Evolutionary conservation across 495 filamentous ascomycete species (phyloP), one percentile per base, ranked within the genome.

Genomic region (Hyaloscypha bicolor): DNA sequence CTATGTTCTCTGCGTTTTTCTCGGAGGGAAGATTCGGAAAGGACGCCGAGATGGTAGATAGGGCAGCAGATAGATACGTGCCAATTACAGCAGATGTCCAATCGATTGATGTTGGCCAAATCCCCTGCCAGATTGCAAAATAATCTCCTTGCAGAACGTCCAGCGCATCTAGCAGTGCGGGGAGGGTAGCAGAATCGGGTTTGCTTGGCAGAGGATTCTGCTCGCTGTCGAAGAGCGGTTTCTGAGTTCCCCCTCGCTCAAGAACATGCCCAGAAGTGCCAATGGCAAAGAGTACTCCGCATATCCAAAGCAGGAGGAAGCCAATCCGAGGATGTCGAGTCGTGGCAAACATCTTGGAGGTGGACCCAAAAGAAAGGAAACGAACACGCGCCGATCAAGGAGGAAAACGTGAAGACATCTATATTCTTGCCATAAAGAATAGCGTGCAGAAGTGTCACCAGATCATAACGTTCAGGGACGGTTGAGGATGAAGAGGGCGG

Each of bases 1-100:
- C 83, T 1, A 90, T 76, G 70, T 96, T 94, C 69, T 94, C 87
- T 39, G 86, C 77, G 55, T 76, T 76, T 67, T 81, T 78, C 63
- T 77, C 80, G 22, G 79, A 69, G 21, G 70, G 63, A 29, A 80
- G 69, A 22, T 75, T 72, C 52, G 69, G 63, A 29, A 64, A 68
- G 9, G 77, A 75, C 19, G 73, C 72, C 6, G 91, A 87, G 65
- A 97, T 78, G 21, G 89, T 85, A 19, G 80, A 79, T 3, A 94
- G 81, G 0, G 88, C 81, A 21, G 86, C 90, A 0, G 90, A 89
- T 59, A 97, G 77, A 60, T 95, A 88, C 0, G 94, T 96, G 39
- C 89, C 88, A 74, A 94, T 79, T 5, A 97, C 92, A 2, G 95
- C 94, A 6, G 90, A 88, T 1, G 94, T 98, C 94, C 94, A 98